Evolutionary conservation across 1,139 yeast genomes (phyloP).

Genomic region (Geotrichum macrosporum): DNA sequence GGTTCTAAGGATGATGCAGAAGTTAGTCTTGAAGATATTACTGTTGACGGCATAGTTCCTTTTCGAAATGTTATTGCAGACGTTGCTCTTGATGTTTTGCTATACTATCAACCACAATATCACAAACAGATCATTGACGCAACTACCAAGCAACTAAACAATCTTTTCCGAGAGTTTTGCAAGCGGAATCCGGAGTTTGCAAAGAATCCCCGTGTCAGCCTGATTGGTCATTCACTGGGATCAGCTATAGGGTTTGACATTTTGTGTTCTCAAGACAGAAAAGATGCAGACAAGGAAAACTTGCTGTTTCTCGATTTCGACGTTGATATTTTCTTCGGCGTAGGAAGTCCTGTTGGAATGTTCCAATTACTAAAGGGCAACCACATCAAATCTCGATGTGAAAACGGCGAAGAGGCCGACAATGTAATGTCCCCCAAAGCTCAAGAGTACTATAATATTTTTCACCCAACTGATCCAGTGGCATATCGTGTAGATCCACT

Average conservation of each 20-base stretch:
- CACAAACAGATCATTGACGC: conserved; percentile 54
- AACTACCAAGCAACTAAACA: conserved; percentile 60
- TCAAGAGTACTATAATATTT: conserved; percentile 63
- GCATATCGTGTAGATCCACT: conserved; percentile 85
- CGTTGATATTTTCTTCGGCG: conserved; percentile 66
- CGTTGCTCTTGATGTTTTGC: conserved; percentile 74
- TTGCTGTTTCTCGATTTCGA: too few species aligned
- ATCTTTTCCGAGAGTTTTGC: conserved; percentile 53
- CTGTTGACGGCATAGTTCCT: conserved; percentile 72
- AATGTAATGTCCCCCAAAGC: conserved; percentile 38
- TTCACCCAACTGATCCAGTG: conserved; percentile 86
- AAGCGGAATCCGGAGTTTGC: conserved; percentile 59
- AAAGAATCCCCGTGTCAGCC: conserved; percentile 64
- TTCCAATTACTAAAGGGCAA: conserved; percentile 65
- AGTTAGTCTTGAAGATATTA: conserved; percentile 65
- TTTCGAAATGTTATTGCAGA: conserved; percentile 75
- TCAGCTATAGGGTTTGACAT: conserved; percentile 77
- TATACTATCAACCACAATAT: conserved; percentile 71
- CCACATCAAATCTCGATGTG: conserved; percentile 46
- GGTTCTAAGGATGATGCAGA: conserved; percentile 37
- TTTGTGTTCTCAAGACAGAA: conserved; percentile 49
- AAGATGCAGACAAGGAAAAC: too few species aligned
- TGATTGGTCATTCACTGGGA: conserved; percentile 86
- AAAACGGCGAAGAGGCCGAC: conserved; percentile 5
- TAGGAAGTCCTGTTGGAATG: conserved; percentile 87